Evolutionary conservation across 2,329 filamentous ascomycete species (phyloP).

Genomic region (Trichoderma asperellum): DNA sequence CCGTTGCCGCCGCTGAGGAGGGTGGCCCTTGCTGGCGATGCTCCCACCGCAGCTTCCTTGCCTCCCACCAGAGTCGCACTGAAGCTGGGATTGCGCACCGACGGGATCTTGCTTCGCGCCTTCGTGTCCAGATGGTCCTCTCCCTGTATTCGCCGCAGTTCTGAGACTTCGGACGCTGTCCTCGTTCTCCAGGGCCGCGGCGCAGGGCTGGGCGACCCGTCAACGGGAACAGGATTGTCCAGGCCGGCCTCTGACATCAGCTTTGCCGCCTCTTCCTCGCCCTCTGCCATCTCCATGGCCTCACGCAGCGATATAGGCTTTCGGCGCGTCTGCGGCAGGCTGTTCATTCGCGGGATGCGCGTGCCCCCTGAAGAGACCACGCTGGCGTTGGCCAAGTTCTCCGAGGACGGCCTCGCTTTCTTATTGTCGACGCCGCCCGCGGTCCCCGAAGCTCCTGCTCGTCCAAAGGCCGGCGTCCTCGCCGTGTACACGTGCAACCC

Average conservation of each 20-base stretch:
- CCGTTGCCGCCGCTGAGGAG: background rate
- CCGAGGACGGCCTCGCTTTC: constrained; percentile 33
- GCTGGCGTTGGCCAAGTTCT: constrained; percentile 30
- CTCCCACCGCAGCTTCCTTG: constrained; percentile 8
- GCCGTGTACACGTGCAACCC: constrained; percentile 7
- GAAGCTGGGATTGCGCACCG: constrained; percentile 16
- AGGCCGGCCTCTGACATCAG: constrained; percentile 35
- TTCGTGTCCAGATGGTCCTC: constrained; percentile 41
- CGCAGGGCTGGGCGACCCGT: constrained; percentile 57
- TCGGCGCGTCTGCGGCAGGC: constrained; percentile 37
- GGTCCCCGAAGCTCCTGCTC: background rate
- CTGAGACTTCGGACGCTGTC: constrained; percentile 40
- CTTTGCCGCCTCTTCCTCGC: constrained; percentile 37
- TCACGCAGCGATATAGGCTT: constrained; percentile 48
- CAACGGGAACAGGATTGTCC: constrained; percentile 36
- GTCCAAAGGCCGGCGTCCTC: constrained; percentile 15
- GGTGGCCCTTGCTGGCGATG: constrained; percentile 12
- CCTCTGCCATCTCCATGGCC: constrained; percentile 45
- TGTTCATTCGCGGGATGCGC: constrained; percentile 42
- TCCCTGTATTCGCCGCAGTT: constrained; percentile 37
- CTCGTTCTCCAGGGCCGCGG: constrained; percentile 50
- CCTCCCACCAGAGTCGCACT: constrained; percentile 22
- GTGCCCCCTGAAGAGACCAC: constrained; percentile 39
- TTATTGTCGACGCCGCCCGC: background rate
- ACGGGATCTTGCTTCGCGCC: constrained; percentile 31